These are phyloP conservation scores for Myriosclerotinia curreyana DNA, from an alignment of 2,329 filamentous ascomycete species.

Conservation along the genomic window DNA sequence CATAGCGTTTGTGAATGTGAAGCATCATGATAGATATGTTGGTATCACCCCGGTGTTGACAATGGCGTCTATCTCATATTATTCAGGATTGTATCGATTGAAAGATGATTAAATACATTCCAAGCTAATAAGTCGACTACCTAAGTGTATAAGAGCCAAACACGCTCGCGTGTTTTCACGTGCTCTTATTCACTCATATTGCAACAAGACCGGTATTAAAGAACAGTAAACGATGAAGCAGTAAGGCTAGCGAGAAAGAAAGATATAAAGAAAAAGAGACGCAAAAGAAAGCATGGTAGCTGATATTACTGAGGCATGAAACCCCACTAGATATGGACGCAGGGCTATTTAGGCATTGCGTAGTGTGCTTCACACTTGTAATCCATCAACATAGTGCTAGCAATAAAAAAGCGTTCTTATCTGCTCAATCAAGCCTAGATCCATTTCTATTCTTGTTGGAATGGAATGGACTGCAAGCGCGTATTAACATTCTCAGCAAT, in stretches of 20 bases:
- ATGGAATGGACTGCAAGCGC: no score
- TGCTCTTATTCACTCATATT: background rate
- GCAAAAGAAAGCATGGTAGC: background rate
- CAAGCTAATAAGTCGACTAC: background rate
- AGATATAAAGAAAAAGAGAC: background rate
- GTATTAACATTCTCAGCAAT: no score
- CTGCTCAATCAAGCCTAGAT: no score
- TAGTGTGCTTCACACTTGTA: no score
- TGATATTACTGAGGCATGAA: background rate
- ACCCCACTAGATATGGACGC: background rate
- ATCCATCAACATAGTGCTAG: no score
- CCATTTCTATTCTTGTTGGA: no score
- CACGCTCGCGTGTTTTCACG: background rate
- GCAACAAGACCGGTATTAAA: background rate
- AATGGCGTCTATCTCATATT: background rate
- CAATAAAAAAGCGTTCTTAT: no score
- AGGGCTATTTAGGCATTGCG: no score
- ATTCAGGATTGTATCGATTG: no score
- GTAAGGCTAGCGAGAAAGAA: background rate
- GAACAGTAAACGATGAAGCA: background rate
- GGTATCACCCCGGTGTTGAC: background rate
- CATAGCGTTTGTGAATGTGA: background rate
- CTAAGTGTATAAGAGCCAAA: background rate
- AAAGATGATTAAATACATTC: background rate
- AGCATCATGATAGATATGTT: background rate